These are phyloP conservation scores for Yamadazyma membranifaciens DNA, from an alignment of 1,139 yeast species.

Conservation along the genomic window DNA sequence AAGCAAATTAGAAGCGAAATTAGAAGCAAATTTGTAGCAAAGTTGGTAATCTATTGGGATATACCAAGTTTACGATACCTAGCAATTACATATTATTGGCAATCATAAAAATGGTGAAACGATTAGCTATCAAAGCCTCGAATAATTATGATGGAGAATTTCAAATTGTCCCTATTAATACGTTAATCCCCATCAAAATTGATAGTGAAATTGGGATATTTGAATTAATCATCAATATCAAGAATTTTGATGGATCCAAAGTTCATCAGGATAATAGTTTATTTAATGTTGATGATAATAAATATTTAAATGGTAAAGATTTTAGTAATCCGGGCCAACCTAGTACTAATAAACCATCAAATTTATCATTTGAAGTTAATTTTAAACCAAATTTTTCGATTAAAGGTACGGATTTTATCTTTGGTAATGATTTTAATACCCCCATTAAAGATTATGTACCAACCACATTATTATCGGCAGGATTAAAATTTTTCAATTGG, in stretches of 20 bases:
- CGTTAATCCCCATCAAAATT: conserved; percentile 33
- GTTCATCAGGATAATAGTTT: conserved; percentile 36
- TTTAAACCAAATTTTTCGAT: conserved; percentile 43
- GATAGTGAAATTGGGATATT: conserved; percentile 40
- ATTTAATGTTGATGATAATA: conserved; percentile 31
- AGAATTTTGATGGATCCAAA: conserved; percentile 46
- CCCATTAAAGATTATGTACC: conserved; percentile 65
- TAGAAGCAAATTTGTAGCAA: no score
- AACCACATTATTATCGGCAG: conserved; percentile 39
- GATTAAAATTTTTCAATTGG: conserved; percentile 57
- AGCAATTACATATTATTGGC: no score
- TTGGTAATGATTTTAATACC: conserved; percentile 67
- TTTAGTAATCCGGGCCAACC: conserved; percentile 14
- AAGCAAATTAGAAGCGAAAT: no score
- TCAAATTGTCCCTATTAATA: conserved; percentile 45
- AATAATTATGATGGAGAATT: conserved; percentile 24
- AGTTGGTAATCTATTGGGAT: no score
- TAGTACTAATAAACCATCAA: conserved; percentile 19
- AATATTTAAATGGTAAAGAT: conserved; percentile 26
- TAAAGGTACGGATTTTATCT: conserved; percentile 51
- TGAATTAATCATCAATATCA: conserved; percentile 38
- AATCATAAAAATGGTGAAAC: conserved; percentile 21
- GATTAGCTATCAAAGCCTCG: conserved; percentile 37
- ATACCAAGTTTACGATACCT: no score
- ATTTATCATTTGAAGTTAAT: conserved; percentile 34